Evolutionary conservation across 2,329 filamentous ascomycete genomes (phyloP), one percentile per base, ranked within the genome.

Genomic region (Alternaria gansuensis): DNA sequence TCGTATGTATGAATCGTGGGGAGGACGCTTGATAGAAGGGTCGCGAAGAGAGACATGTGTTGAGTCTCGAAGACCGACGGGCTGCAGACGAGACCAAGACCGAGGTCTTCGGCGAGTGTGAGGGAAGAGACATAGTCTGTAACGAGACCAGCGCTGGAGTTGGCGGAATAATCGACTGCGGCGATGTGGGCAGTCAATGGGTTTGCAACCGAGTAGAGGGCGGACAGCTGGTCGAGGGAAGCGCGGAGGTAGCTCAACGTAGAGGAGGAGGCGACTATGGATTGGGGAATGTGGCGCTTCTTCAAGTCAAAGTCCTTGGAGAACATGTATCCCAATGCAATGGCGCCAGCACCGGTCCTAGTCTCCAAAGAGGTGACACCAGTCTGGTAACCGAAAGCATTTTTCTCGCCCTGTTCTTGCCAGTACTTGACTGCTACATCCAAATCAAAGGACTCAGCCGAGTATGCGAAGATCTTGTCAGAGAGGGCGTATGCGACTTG

Each of bases 401-500:
- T 99, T 75, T 84, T 83, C 75, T 92, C 89, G 62, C 86, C 82
- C 63, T 86, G 81, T 28, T 81, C 78, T 49, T 87, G 84, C 95
- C 95, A 99, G 67, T 87, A 80, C 78, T 89, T 90, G 53, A 91
- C 88, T 45, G 93, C 92, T 62, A 89, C 79, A 77, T 98, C 94
- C 65, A 99, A 85, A 75, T 96, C 91, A 74, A 97, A 98, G 13
- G 92, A 91, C 73, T 96, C 91, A 28, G 93, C 92, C 3, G 94
- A 98, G 83, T 96, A 98, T 56, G 93, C 91, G 82, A 97, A 99
- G 81, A 98, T 88, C 84, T 96, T 97, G 83, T 98, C 93, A 56
- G 94, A 98, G 62, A 99, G 85, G 64, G 91, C 87, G 81, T 97
- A 99, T 61, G 94, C 92, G 65, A 98, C 90, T 80, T 99, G 95